These are phyloP conservation scores for Cryptococcus sp. DNA, from an alignment of 1,284 basidiomycete genomes.

Conservation along the genomic window DNA sequence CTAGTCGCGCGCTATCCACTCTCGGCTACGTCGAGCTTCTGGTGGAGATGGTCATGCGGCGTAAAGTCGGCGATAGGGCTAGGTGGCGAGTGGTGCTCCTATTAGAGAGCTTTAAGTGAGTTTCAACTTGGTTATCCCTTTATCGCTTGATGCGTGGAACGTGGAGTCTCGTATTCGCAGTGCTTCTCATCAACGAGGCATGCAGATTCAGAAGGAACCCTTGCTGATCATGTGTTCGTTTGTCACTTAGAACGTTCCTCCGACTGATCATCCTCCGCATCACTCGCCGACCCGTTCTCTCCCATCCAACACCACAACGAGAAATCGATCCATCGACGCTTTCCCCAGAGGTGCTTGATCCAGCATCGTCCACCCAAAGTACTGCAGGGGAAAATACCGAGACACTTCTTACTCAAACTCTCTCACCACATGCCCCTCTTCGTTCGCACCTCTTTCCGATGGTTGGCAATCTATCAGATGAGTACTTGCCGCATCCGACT, in stretches of 20 bases:
- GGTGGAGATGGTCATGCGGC: slow-evolving; percentile 80
- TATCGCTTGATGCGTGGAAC: background rate
- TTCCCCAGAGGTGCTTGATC: slow-evolving; percentile 45
- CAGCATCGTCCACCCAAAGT: slow-evolving; percentile 37
- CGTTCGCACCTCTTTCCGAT: slow-evolving; percentile 50
- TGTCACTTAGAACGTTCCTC: slow-evolving; percentile 63
- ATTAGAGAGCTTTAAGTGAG: slow-evolving; percentile 78
- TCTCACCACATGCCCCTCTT: slow-evolving; percentile 62
- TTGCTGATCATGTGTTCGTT: too few relatives aligned
- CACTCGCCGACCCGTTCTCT: slow-evolving; percentile 71
- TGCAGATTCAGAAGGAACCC: too few relatives aligned
- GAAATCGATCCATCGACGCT: slow-evolving; percentile 75
- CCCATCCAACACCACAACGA: slow-evolving; percentile 76
- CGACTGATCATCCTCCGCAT: slow-evolving; percentile 69
- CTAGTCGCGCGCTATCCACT: slow-evolving; percentile 69
- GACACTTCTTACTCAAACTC: slow-evolving; percentile 51
- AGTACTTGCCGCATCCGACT: slow-evolving; percentile 36
- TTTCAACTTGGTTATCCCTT: too few relatives aligned
- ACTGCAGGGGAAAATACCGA: slow-evolving; percentile 40
- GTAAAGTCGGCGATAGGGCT: slow-evolving; percentile 58
- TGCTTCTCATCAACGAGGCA: background rate
- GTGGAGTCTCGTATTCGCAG: background rate
- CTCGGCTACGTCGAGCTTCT: slow-evolving; percentile 77
- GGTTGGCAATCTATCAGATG: slow-evolving; percentile 37
- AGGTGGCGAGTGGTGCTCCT: slow-evolving; percentile 72